These are phyloP conservation scores for Alternaria consortialis DNA, from an alignment of 2,329 filamentous ascomycete genomes.

Conservation along the genomic window DNA sequence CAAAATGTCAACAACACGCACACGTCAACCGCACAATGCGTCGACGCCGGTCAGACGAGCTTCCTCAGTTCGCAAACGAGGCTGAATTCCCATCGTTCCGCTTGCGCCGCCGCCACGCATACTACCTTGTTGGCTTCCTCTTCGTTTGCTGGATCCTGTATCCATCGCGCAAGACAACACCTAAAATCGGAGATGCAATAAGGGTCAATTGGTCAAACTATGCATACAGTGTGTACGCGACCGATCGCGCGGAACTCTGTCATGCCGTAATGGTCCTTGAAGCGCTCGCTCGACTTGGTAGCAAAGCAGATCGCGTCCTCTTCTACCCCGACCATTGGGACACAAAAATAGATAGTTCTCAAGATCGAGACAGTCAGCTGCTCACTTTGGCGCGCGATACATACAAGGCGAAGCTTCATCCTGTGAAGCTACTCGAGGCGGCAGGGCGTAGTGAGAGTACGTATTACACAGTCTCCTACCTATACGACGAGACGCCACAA, in stretches of 20 bases:
- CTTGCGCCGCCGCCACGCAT: conserved; percentile 41
- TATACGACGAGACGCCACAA: conserved; percentile 14
- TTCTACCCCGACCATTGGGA: conserved; percentile 56
- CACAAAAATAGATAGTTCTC: conserved; percentile 33
- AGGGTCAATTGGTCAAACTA: conserved; percentile 51
- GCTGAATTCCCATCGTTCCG: conserved; percentile 24
- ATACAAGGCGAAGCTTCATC: conserved; percentile 61
- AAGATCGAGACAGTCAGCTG: conserved; percentile 56
- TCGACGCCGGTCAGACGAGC: conserved; percentile 46
- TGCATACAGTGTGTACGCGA: conserved; percentile 57
- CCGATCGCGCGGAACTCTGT: conserved; percentile 54
- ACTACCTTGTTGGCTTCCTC: conserved; percentile 38
- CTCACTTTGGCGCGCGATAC: conserved; percentile 58
- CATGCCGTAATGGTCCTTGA: conserved; percentile 58
- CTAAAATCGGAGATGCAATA: conserved; percentile 14
- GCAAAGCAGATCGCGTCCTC: conserved; percentile 57
- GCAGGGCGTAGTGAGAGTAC: conserved; percentile 46
- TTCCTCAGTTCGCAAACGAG: conserved; percentile 42
- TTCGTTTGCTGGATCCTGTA: conserved; percentile 42
- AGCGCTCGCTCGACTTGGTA: conserved; percentile 52
- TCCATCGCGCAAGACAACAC: conserved; percentile 20
- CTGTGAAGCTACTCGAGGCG: conserved; percentile 54
- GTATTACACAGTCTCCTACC: conserved; percentile 20
- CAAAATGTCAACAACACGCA: conserved; percentile 18
- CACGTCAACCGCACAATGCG: conserved; percentile 37